phyloP scores from a whole-genome alignment of 331 rosid species.

The Erythrophleum ivorense region DNA sequence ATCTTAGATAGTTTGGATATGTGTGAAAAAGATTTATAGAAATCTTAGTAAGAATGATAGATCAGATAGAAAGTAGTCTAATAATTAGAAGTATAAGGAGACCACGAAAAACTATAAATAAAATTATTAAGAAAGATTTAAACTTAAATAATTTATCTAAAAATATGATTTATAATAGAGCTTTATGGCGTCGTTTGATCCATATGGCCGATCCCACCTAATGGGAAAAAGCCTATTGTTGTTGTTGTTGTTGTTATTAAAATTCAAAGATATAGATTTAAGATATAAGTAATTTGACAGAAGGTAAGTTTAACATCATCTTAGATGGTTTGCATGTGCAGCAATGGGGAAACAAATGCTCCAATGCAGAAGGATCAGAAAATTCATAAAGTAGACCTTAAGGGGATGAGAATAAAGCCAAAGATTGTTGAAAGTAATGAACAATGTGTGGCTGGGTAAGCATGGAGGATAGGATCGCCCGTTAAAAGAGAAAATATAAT shows the following conservation, averaged over 20 bases:
- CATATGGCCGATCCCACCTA: too few relatives aligned
- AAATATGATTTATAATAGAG: too few relatives aligned
- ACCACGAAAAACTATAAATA: too few relatives aligned
- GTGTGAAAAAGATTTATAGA: too few relatives aligned
- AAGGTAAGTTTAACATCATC: background rate
- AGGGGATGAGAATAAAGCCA: constrained; percentile 13
- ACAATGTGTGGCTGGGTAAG: background rate
- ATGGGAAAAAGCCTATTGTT: too few relatives aligned
- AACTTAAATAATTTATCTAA: too few relatives aligned
- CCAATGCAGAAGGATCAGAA: background rate
- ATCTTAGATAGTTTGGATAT: too few relatives aligned
- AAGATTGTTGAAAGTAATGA: constrained; percentile 23
- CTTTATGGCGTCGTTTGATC: too few relatives aligned
- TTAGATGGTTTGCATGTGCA: background rate
- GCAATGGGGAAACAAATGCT: background rate
- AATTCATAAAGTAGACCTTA: background rate
- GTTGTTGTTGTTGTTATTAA: background rate
- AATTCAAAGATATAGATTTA: background rate
- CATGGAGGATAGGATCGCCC: background rate
- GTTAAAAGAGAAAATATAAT: background rate
- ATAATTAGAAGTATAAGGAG: too few relatives aligned
- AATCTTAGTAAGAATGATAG: too few relatives aligned
- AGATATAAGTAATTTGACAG: background rate
- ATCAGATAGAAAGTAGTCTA: too few relatives aligned
- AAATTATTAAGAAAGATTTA: too few relatives aligned